Evolutionary conservation across 2,329 filamentous ascomycete species (phyloP).

Genomic region (Botrytis fabae): DNA sequence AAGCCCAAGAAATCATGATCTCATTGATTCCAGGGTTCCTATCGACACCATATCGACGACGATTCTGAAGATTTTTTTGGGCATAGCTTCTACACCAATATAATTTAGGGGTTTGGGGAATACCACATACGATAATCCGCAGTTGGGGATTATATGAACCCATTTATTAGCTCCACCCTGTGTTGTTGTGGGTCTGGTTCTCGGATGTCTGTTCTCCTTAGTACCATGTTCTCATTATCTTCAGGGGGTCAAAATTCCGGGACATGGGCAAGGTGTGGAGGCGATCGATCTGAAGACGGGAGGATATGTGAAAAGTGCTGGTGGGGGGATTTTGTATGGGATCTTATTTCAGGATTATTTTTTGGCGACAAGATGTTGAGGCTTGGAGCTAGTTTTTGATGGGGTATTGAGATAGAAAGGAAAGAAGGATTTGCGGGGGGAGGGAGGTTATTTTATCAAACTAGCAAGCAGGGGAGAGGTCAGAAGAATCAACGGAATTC

Average conservation of each 20-base stretch:
- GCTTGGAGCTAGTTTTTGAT: too few species aligned
- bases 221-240: fast-evolving
- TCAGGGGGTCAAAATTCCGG: fast-evolving
- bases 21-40: not conserved
- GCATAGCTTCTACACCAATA: not conserved
- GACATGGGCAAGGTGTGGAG: not conserved
- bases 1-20: fast-evolving
- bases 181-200: not conserved
- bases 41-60: not conserved
- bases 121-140: not conserved
- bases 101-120: fast-evolving
- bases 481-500: not conserved
- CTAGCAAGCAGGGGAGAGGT: not conserved
- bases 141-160: not conserved
- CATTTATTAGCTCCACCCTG: not conserved
- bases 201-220: not conserved
- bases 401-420: not conserved
- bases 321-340: not conserved
- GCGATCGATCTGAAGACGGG: not conserved
- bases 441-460: too few species aligned
- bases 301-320: not conserved
- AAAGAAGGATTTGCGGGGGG: not conserved
- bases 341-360: too few species aligned
- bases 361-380: not conserved
- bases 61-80: not conserved